Conservation (phyloP, 2,329 filamentous ascomycete genomes). For the Aspergillus sp. region DNA sequence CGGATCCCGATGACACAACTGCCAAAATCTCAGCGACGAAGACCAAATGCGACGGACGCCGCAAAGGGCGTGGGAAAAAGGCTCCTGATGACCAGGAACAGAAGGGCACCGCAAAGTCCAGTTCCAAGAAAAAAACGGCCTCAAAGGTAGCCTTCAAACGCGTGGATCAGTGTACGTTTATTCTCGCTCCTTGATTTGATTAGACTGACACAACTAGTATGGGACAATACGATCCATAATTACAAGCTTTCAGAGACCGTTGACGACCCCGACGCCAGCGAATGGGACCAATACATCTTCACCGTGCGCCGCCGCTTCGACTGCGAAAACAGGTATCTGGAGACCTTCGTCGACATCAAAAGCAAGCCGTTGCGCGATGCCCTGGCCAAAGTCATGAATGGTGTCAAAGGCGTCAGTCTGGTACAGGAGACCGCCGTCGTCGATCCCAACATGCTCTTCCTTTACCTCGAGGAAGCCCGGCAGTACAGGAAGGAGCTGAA, state of each 20-base stretch:
- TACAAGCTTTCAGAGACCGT: slow-evolving; percentile 60
- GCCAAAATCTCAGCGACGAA: slow-evolving; percentile 13
- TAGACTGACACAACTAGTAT: slow-evolving; percentile 24
- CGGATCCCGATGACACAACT: slow-evolving; percentile 18
- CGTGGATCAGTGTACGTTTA: slow-evolving; percentile 48
- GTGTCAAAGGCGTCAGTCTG: slow-evolving; percentile 66
- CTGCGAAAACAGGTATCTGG: slow-evolving; percentile 69
- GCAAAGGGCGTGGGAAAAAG: slow-evolving; percentile 10
- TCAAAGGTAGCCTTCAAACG: slow-evolving; percentile 59
- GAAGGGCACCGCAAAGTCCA: slow-evolving; percentile 20
- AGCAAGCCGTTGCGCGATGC: slow-evolving; percentile 67
- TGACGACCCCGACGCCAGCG: slow-evolving; percentile 51
- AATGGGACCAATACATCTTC: slow-evolving; percentile 74
- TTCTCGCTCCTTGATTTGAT: slow-evolving; percentile 3
- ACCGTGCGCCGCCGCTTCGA: slow-evolving; percentile 75
- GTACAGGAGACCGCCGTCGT: slow-evolving; percentile 70
- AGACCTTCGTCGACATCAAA: slow-evolving; percentile 74
- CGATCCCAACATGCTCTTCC: slow-evolving; percentile 61
- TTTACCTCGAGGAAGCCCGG: slow-evolving; percentile 72
- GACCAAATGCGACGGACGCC: slow-evolving; percentile 12
- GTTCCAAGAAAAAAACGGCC: slow-evolving; percentile 37
- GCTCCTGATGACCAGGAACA: slow-evolving; percentile 6
- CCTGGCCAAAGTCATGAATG: slow-evolving; percentile 62
- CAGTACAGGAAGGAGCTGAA: slow-evolving; percentile 55
- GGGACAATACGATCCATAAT: slow-evolving; percentile 51